Percentiles rank a stretch among this genome's conserved stretches.
These are phyloP conservation scores for Aspergillus carbonarius DNA, from an alignment of 2,329 filamentous ascomycete genomes.

Conservation along the genomic window DNA sequence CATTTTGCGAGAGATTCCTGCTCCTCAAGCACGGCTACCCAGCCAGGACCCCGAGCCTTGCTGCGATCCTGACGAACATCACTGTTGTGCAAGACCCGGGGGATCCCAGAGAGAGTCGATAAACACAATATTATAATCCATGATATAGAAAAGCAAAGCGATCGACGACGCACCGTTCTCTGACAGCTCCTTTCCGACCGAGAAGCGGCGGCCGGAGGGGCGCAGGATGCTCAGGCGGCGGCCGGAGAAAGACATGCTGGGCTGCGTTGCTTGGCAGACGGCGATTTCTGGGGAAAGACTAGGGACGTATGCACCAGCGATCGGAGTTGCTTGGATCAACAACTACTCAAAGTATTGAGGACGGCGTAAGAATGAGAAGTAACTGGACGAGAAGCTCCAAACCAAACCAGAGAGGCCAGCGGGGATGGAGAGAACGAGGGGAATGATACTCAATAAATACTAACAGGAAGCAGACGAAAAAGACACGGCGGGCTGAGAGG, in stretches of 20 bases:
- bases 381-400: not conserved
- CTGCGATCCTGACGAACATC: not conserved
- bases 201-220: slow-evolving; percentile 42
- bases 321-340: not conserved
- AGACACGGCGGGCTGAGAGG: no score
- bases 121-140: slow-evolving; percentile 2
- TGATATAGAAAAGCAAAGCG: slow-evolving; percentile 1
- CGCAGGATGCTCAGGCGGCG: slow-evolving; percentile 46
- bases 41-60: not conserved
- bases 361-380: not conserved
- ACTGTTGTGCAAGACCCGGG: not conserved
- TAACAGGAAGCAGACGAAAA: no score
- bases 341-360: not conserved
- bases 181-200: slow-evolving; percentile 45
- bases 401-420: no score
- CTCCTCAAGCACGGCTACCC: not conserved
- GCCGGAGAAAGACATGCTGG: slow-evolving; percentile 48
- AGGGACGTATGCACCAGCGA: not conserved
- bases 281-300: not conserved
- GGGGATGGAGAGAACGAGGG: no score
- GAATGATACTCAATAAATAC: no score
- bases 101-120: not conserved
- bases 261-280: not conserved
- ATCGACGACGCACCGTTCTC: slow-evolving; percentile 42
- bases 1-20: not conserved